Base-by-base conservation (phyloP, 1,284 basidiomycete genomes). In the Flammula alnicola region DNA sequence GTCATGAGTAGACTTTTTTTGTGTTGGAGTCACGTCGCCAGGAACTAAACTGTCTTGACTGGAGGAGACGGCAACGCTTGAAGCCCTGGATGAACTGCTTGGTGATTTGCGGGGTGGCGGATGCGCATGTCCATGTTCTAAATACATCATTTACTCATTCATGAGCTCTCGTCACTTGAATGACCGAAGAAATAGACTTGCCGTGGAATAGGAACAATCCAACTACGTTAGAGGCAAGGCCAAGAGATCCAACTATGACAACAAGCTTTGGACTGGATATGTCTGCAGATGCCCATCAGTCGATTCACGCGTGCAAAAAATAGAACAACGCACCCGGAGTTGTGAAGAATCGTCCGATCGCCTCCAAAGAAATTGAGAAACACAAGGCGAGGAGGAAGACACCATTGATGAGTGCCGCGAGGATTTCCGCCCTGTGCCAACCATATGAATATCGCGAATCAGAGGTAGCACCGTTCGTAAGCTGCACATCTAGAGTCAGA, bases 381-480 rank as follows among this genome's bases (percentile, higher is more conserved):
- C 96, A 99, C 1, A 99, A 83, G 0, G 97, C 96, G 6, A 77
- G 68, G 3, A 99, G 82, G 75, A 98, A 98, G 47, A 98, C 95
- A 42, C 97, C 96, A 63, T 99, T 99, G 63, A 98, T 76, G 38
- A 99, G 79, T 0, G 94, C 93, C 23, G 94, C 94, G 6, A 99
- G 81, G 54, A 99, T 97, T 67, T 99, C 97, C n/a, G 97, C 97
- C 49, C 97, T 82, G 71, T 99, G 96, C 95, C 95, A 98, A 16
- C 94, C 94, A 64, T 96, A 97, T 2, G 92, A 91, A 68, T 94
- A 95, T 32, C 84, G 83, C 30, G 78, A 78, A 59, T 83, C 77
- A 14, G 69, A 76, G 44, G 66, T 71, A 38, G 76, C 72, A 32
- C 73, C 72, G 37, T 60, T 61, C 20, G 86, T 80, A 43, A 89